Percentiles rank a stretch among this genome's conserved stretches.
Evolutionary conservation across 1,284 basidiomycete species (phyloP).

Genomic region (Tilletia setariae): DNA sequence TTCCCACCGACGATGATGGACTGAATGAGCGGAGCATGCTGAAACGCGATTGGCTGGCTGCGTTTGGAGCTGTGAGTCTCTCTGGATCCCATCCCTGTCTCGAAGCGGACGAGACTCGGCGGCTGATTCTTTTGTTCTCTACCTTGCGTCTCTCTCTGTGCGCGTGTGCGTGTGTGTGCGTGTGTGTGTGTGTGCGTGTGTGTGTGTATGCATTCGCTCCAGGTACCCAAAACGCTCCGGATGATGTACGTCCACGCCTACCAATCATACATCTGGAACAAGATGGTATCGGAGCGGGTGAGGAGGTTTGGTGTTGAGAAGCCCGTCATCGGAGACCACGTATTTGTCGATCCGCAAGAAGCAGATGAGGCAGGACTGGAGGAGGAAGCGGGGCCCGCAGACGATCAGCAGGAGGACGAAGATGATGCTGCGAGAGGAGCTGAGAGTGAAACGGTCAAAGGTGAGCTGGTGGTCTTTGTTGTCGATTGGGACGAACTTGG

Average conservation of each 20-base stretch:
- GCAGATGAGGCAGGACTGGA: conserved; percentile 22
- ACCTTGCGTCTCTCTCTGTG: no score
- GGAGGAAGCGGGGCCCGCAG: conserved; percentile 55
- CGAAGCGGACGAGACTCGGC: conserved; percentile 48
- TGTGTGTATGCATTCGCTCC: no score
- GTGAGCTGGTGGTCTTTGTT: conserved; percentile 19
- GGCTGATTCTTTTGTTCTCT: no score
- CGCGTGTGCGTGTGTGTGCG: no score
- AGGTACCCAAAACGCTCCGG: conserved; percentile 65
- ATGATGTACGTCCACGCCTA: conserved; percentile 99
- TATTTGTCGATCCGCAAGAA: conserved; percentile 24
- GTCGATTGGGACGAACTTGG: conserved; percentile 18
- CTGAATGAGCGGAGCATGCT: conserved; percentile 3
- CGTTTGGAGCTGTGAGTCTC: conserved; percentile 23
- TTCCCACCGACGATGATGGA: not conserved
- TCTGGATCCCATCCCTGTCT: conserved; percentile 80
- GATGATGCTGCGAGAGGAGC: conserved; percentile 22
- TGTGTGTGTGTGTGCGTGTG: no score
- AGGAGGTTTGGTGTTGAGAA: conserved; percentile 70
- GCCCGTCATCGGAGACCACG: conserved; percentile 73
- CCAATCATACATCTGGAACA: conserved; percentile 98
- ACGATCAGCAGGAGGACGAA: conserved; percentile 54
- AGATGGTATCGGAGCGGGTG: conserved; percentile 87
- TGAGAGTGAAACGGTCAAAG: conserved; percentile 17
- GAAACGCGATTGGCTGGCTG: conserved; percentile 33